Base-by-base conservation (phyloP, 805 yeast species). In the Metschnikowia reukaufii region DNA sequence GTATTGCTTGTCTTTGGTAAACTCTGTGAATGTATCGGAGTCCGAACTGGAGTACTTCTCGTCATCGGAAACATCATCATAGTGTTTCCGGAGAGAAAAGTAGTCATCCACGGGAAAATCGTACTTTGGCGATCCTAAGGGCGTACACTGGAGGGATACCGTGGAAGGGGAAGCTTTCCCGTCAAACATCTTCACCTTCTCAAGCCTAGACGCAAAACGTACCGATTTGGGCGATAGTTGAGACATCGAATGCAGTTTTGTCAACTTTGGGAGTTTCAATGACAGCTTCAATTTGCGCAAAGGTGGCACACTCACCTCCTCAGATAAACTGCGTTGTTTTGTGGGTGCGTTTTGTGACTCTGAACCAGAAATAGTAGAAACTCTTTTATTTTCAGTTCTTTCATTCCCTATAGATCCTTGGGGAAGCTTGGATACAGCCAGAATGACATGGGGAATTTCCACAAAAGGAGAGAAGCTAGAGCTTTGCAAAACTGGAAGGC, bases 181-280 rank as follows among this genome's bases (percentile, higher is more conserved):
- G 55, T 81, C 80, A 59, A 85, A 84, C 57, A 79, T 78, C 62
- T 84, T 84, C 46, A 85, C 76, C 34, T 81, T 81, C 44, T 81
- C 83, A 48, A 84, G 67, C 41, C 78, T 69, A 5, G 77, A 62
- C 1, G 88, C 86, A 62, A 84, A 84, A 44, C 88, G 68, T 35
- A 84, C 90, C 6, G 80, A 77, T 60, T 82, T 83, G 12, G 60
- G 55, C 9, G 53, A 42, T 19, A 66, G 49, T 36, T 48, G 58
- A n/a, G 70, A 61, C 3, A 68, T 56, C 13, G 69, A 62, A 44
- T 58, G 51, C 37, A 64, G 59, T 30, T 61, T 53, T 6, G 49
- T 37, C 13, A 64, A 47, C 6, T 52, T 33, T 6, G 61, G 51
- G 21, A 62, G 52, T 40, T 62, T 62, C 35, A 62, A 54, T 18